Base-by-base conservation (phyloP, 2,329 filamentous ascomycete species). In the Paraphoma sp. region DNA sequence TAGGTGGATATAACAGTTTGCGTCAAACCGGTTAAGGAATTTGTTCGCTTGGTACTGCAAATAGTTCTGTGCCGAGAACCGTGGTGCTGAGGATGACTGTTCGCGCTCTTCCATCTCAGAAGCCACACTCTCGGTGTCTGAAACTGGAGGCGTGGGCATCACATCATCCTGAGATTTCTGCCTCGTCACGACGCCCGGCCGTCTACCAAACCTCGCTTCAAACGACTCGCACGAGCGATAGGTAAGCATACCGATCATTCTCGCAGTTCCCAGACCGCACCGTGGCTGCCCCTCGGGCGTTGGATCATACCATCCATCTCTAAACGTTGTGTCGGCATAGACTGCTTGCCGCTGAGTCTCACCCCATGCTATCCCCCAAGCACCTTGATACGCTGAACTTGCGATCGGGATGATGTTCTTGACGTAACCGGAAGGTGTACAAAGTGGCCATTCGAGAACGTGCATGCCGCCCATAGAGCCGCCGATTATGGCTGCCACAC, bases 381-480 rank as follows among this genome's bases (percentile, higher is more conserved):
- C 83, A 42, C 82, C 83, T 58, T 86, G 84, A 17, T 82, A 79
- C 17, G 82, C 82, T 12, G 83, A 84, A 4, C 83, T 86, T 12
- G 84, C 83, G 50, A 86, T 85, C 1, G 83, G 83, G 12, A 85
- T 79, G 60, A 86, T 83, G 17, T 77, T 77, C 43, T 78, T 78
- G 16, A 86, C 80, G 62, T 84, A 86, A 53, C 82, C 81, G 56
- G 79, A 51, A 0, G 59, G 59, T 11, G 70, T 67, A 41, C 62
- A 67, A 57, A 84, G 84, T 54, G 83, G 78, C 70, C 84, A 86
- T 69, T 86, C 84, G 4, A 86, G 75, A 4, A 82, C 80, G 10
- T 83, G 77, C 83, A 86, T 86, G 23, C 84, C 84, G 47, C 84
- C 84, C 84, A 86, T 86, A 4, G 83, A 85, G 10, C 83, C 83